phyloP scores from a whole-genome alignment of 768 basidiomycete species.

The Amanita jacksonii region DNA sequence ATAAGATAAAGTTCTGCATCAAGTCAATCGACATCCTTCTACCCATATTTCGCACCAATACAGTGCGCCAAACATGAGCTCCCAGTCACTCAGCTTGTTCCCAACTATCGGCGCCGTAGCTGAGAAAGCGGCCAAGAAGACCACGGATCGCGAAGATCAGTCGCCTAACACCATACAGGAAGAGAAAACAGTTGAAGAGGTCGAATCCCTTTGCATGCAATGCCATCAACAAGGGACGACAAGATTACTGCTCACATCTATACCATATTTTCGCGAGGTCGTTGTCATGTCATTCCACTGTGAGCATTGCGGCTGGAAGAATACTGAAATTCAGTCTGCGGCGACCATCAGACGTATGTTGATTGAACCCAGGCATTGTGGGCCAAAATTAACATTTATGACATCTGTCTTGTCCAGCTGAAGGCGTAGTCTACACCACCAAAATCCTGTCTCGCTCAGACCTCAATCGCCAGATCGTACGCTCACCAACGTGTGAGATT shows the following conservation, averaged over 20 bases:
- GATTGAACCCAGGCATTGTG: too few species aligned
- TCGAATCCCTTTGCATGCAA: slow-evolving; percentile 91
- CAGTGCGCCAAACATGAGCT: too few species aligned
- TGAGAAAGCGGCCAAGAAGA: slow-evolving; percentile 29
- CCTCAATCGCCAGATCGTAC: slow-evolving; percentile 88
- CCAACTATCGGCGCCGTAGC: slow-evolving; percentile 51
- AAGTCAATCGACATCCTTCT: too few species aligned
- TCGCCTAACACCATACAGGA: slow-evolving; percentile 28
- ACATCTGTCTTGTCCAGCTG: too few species aligned
- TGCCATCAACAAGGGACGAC: slow-evolving; percentile 91
- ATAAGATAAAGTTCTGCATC: too few species aligned
- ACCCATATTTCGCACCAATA: too few species aligned
- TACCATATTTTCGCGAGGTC: slow-evolving; percentile 92
- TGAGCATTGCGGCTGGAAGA: slow-evolving; percentile 79
- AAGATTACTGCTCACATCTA: slow-evolving; percentile 80
- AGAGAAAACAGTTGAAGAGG: slow-evolving; percentile 65
- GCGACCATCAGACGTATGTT: slow-evolving; percentile 72
- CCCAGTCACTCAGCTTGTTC: slow-evolving; percentile 28
- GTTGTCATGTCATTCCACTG: slow-evolving; percentile 97
- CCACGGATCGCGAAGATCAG: slow-evolving; percentile 6
- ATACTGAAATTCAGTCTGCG: slow-evolving; percentile 94
- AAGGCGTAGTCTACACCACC: slow-evolving; percentile 75
- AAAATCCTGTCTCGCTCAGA: slow-evolving; percentile 66
- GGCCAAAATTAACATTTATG: too few species aligned
- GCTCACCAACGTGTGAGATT: slow-evolving; percentile 76